A percentile compares a stretch with the other conserved stretches of the same genome.
Evolutionary conservation across 1,284 basidiomycete species (phyloP).

Genomic region (Sutorius eximius): DNA sequence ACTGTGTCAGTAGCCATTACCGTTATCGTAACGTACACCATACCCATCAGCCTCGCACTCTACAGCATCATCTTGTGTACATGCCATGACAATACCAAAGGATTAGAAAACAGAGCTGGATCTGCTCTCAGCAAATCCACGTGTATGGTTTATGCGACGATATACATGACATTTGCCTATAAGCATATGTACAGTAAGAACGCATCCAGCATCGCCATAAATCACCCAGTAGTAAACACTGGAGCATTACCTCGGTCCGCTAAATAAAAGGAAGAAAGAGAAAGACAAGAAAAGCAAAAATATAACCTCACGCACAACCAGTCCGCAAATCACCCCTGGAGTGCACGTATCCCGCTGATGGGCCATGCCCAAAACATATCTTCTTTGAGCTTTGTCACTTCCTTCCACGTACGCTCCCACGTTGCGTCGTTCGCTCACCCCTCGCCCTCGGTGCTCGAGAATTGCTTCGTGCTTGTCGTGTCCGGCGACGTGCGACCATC

Average conservation of each 20-base stretch:
- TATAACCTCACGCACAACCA: background rate
- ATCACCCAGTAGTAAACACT: background rate
- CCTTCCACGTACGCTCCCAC: conserved; percentile 90
- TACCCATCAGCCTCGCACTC: too few species aligned
- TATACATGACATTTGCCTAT: background rate
- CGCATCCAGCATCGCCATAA: background rate
- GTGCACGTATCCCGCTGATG: conserved; percentile 61
- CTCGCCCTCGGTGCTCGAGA: conserved; percentile 22
- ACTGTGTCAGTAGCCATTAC: background rate
- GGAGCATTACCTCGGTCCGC: background rate
- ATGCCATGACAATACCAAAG: too few species aligned
- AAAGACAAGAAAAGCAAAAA: background rate
- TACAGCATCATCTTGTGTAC: too few species aligned
- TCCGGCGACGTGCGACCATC: conserved; percentile 16
- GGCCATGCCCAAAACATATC: conserved; percentile 89
- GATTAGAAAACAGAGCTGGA: too few species aligned
- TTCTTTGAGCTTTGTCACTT: conserved; percentile 78
- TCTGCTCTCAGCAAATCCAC: too few species aligned
- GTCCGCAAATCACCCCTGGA: conserved; percentile 1
- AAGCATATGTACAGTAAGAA: background rate
- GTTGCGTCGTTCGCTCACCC: conserved; percentile 60
- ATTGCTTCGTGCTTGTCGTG: conserved; percentile 22
- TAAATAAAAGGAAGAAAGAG: background rate
- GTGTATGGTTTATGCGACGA: background rate
- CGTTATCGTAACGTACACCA: background rate